Conservation (phyloP, 352 stramenopile genomes). For the Phytopythium vexans region DNA sequence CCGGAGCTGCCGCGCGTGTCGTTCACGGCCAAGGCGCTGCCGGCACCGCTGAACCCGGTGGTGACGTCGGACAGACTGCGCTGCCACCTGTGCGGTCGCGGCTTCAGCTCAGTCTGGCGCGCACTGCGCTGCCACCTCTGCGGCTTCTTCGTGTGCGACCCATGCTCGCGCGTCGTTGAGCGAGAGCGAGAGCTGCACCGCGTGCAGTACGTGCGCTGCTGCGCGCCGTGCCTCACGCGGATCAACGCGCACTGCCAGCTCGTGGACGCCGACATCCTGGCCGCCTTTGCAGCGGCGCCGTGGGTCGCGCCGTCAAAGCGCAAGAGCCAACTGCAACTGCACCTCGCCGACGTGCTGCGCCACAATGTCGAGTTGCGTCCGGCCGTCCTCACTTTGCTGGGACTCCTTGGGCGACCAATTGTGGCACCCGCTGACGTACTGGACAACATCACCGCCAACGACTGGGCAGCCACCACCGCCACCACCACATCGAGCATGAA, state of each 20-base stretch:
- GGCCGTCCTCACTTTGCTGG: constrained; percentile 33
- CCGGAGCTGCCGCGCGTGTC: constrained; percentile 16
- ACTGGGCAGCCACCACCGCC: constrained; percentile 28
- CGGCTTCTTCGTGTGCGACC: constrained; percentile 42
- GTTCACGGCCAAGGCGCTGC: too few relatives aligned
- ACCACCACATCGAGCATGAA: neutral
- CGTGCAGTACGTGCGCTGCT: constrained; percentile 51
- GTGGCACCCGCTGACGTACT: constrained; percentile 23
- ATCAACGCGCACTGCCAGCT: constrained; percentile 36
- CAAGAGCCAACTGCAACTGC: constrained; percentile 42
- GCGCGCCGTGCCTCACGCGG: constrained; percentile 35
- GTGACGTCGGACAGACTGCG: neutral
- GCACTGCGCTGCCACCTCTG: constrained; percentile 50
- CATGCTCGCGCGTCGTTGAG: constrained; percentile 54
- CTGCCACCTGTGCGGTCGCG: constrained; percentile 42
- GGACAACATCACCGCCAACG: constrained; percentile 29
- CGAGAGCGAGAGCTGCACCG: constrained; percentile 38
- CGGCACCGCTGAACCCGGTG: neutral
- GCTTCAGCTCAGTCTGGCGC: constrained; percentile 48
- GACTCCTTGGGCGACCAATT: constrained; percentile 19
- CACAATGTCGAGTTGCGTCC: constrained; percentile 23
- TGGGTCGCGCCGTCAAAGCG: constrained; percentile 13
- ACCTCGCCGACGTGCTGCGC: constrained; percentile 38
- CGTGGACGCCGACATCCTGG: constrained; percentile 31
- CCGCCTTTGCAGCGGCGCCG: constrained; percentile 18